Percentiles rank a stretch among this genome's conserved stretches.
Conservation (phyloP, 805 yeast species). For the Lipomyces yamadae region DNA sequence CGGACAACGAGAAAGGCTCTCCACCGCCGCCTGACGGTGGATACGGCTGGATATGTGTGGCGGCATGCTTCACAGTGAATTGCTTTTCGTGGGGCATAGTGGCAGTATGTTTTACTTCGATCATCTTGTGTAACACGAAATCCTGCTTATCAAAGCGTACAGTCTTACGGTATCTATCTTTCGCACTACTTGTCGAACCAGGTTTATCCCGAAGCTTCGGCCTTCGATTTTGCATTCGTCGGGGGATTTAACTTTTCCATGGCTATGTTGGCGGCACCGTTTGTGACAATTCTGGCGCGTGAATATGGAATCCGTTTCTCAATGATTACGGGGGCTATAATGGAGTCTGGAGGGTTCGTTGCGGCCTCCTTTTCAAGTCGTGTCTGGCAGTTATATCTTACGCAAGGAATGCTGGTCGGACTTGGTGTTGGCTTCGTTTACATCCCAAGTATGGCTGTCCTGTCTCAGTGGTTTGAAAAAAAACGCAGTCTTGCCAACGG, state of each 20-base stretch:
- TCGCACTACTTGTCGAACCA: conserved; percentile 6
- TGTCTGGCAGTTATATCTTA: conserved; percentile 56
- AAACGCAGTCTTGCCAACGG: conserved; percentile 52
- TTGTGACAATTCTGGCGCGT: conserved; percentile 6
- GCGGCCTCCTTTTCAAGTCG: background rate
- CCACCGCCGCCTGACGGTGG: conserved; percentile 13
- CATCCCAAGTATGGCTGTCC: conserved; percentile 52
- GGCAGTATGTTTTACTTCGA: background rate
- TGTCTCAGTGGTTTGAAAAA: conserved; percentile 53
- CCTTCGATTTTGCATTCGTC: conserved; percentile 10
- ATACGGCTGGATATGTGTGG: conserved; percentile 40
- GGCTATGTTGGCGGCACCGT: conserved; percentile 14
- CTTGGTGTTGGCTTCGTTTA: conserved; percentile 52
- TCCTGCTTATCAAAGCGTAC: background rate
- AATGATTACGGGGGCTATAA: background rate
- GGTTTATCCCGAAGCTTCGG: conserved; percentile 7
- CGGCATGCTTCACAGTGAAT: conserved; percentile 5
- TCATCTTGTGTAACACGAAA: background rate
- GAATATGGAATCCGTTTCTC: background rate
- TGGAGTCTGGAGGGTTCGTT: conserved; percentile 7
- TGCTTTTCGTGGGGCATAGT: conserved; percentile 8
- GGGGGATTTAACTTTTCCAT: conserved; percentile 9
- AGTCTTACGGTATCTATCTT: conserved; percentile 15
- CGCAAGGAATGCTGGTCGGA: conserved; percentile 58
- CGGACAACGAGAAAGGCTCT: background rate